phyloP scores from a whole-genome alignment of 441 rosid species.

The Gossypium lobatum region DNA sequence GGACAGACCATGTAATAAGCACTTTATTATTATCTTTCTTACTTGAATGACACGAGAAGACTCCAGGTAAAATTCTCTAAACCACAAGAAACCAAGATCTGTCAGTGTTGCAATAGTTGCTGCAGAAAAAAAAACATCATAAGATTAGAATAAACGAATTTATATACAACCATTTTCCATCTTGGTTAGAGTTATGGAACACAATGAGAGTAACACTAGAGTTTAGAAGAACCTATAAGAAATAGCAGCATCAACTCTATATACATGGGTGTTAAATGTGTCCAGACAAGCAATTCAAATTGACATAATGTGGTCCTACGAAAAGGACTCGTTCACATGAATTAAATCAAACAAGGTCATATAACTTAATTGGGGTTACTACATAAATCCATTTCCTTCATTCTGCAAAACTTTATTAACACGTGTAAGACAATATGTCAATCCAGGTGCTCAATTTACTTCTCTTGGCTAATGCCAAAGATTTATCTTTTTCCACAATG shows the following conservation, averaged over 20 bases:
- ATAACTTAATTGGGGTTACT: background rate
- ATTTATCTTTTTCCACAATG: background rate
- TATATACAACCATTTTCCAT: background rate
- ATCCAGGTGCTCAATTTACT: background rate
- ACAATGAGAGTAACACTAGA: background rate
- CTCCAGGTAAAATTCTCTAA: constrained; percentile 98
- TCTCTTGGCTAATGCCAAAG: background rate
- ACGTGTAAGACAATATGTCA: background rate
- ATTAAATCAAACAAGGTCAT: background rate
- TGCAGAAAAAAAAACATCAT: constrained; percentile 36
- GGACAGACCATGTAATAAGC: background rate
- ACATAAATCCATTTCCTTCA: background rate
- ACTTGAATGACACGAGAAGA: constrained; percentile 99
- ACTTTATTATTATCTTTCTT: constrained; percentile 16
- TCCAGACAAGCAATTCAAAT: background rate
- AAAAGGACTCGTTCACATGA: background rate
- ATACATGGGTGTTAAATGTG: background rate
- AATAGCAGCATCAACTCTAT: constrained; percentile 4
- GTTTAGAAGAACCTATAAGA: background rate
- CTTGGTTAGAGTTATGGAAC: background rate
- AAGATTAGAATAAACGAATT: constrained; percentile 25
- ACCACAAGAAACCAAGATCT: constrained; percentile 98
- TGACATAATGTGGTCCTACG: background rate
- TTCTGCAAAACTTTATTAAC: background rate
- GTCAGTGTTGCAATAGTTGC: constrained; percentile 78